Conservation (phyloP, 768 basidiomycete genomes). For the Lepiota venenata region DNA sequence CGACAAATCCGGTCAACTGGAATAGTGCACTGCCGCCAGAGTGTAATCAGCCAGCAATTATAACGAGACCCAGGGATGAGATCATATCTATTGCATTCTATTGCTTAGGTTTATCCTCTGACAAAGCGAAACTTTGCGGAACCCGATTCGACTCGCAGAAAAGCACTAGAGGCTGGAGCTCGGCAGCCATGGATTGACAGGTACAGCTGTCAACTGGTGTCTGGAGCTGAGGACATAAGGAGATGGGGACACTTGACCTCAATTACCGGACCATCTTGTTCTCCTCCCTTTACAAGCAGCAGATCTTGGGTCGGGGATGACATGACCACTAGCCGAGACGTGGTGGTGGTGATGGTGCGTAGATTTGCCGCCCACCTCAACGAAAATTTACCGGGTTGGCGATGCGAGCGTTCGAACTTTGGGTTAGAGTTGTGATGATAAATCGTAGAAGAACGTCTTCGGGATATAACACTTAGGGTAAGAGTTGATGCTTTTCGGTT, state of each 20-base stretch:
- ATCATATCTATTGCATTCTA: no score
- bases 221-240: background rate
- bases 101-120: no score
- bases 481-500: no score
- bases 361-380: background rate
- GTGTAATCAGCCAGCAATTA: background rate
- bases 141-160: background rate
- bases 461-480: no score
- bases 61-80: background rate
- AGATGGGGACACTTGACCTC: background rate
- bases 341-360: conserved; percentile 8
- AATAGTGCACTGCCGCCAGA: background rate
- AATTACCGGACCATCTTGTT: background rate
- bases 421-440: no score
- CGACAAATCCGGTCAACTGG: conserved; percentile 5
- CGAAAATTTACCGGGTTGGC: no score
- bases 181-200: background rate
- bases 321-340: conserved; percentile 4
- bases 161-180: conserved; percentile 2
- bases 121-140: background rate
- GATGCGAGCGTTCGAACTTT: no score
- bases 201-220: background rate
- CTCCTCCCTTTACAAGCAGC: background rate
- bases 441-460: no score
- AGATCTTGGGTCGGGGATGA: background rate